A percentile compares a stretch with the other conserved stretches of the same genome.
Conservation (phyloP, 2,329 filamentous ascomycete genomes). For the Cercospora canescens region DNA sequence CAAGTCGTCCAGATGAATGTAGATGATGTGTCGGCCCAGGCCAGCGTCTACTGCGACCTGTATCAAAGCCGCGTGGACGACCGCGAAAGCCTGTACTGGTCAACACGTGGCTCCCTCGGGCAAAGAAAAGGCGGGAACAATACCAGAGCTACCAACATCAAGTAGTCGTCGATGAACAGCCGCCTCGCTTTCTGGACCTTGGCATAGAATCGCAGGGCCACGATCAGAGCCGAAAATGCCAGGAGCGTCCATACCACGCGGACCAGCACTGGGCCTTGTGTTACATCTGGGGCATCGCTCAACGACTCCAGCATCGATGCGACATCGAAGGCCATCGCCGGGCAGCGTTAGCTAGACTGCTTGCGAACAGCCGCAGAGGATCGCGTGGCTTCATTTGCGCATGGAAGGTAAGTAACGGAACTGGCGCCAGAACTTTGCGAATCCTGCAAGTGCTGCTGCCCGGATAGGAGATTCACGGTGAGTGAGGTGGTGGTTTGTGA, state of each 20-base stretch:
- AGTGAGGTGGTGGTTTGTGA: background rate
- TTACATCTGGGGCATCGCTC: slow-evolving; percentile 10
- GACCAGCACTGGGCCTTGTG: slow-evolving; percentile 15
- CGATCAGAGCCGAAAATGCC: slow-evolving; percentile 27
- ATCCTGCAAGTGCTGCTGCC: background rate
- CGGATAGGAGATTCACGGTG: background rate
- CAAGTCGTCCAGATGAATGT: slow-evolving; percentile 22
- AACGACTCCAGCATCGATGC: background rate
- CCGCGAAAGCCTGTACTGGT: slow-evolving; percentile 18
- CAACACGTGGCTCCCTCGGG: background rate
- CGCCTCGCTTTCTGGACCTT: slow-evolving; percentile 28
- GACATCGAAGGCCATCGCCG: slow-evolving; percentile 1
- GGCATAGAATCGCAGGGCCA: slow-evolving; percentile 24
- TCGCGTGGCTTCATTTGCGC: slow-evolving; percentile 2
- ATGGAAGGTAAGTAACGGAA: background rate
- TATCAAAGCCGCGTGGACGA: slow-evolving; percentile 28
- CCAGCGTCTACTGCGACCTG: slow-evolving; percentile 24
- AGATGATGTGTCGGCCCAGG: slow-evolving; percentile 31
- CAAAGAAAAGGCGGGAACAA: background rate
- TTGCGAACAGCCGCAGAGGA: background rate
- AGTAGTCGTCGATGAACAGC: slow-evolving; percentile 32
- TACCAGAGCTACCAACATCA: slow-evolving; percentile 28
- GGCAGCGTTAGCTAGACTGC: background rate
- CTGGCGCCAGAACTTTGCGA: background rate
- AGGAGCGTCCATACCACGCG: slow-evolving; percentile 28